Evolutionary conservation across 208 protist species (phyloP).

Genomic region (Wallacemonas sp.): DNA sequence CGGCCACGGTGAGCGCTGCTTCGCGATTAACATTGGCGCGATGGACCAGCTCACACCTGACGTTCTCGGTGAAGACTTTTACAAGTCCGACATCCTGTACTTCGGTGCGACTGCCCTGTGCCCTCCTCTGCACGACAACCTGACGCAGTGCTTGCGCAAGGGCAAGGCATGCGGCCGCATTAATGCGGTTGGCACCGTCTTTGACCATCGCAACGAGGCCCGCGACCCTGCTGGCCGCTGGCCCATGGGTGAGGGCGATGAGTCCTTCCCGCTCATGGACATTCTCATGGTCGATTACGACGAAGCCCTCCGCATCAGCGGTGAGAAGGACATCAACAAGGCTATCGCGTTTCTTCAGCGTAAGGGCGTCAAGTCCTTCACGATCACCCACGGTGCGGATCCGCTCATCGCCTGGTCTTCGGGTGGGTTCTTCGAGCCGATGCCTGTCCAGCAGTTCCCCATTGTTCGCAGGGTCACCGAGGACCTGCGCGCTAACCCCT

Average conservation of each 20-base stretch:
- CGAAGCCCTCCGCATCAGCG: conserved; percentile 21
- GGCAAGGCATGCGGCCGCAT: conserved; percentile 17
- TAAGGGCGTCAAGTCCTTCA: conserved; percentile 26
- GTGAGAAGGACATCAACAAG: conserved; percentile 12
- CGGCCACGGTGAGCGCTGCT: conserved; percentile 24
- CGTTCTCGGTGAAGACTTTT: conserved; percentile 16
- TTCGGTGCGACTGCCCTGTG: conserved; percentile 21
- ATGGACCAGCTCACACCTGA: background rate
- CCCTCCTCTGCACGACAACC: conserved; percentile 19
- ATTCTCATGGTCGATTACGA: conserved; percentile 34
- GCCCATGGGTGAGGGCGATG: conserved; percentile 28
- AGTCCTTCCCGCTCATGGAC: conserved; percentile 35
- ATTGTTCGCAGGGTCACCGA: conserved; percentile 12
- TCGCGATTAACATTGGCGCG: conserved; percentile 24
- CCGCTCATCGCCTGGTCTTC: conserved; percentile 19
- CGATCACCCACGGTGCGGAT: conserved; percentile 21
- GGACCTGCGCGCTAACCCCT: conserved; percentile 13
- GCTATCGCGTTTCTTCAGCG: conserved; percentile 22
- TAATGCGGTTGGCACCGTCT: conserved; percentile 29
- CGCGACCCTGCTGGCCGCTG: conserved; percentile 13
- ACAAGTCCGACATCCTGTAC: conserved; percentile 23
- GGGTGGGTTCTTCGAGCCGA: conserved; percentile 23
- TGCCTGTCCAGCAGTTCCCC: conserved; percentile 15
- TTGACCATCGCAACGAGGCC: conserved; percentile 23
- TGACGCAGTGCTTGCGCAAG: conserved; percentile 19